phyloP scores from a whole-genome alignment of 805 yeast species.

The Ogataea polymorpha region DNA sequence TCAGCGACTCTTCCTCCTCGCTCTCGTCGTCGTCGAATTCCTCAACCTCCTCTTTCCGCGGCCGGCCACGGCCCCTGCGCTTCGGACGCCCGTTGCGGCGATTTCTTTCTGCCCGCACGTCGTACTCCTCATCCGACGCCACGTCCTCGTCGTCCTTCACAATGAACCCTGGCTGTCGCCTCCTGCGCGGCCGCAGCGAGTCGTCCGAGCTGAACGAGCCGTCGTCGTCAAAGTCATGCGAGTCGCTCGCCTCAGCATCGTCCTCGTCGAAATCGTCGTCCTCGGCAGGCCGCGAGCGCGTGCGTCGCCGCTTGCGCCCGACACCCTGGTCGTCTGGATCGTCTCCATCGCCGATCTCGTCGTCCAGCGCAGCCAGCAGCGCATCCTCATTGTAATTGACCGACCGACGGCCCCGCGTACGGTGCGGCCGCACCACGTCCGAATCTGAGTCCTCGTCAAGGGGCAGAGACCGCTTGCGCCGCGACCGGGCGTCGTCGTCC shows the following conservation, averaged over 20 bases:
- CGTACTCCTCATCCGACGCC: constrained; percentile 22
- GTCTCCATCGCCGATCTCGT: constrained; percentile 23
- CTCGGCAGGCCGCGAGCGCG: constrained; percentile 23
- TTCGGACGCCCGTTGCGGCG: constrained; percentile 8
- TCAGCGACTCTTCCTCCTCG: constrained; percentile 26
- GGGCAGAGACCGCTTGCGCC: constrained; percentile 1
- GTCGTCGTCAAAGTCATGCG: constrained; percentile 23
- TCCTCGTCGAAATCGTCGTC: constrained; percentile 24
- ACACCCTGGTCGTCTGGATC: constrained; percentile 19
- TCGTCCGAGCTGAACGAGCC: constrained; percentile 19
- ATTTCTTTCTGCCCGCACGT: constrained; percentile 1
- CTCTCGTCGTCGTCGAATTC: constrained; percentile 10
- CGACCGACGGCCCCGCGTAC: constrained; percentile 30
- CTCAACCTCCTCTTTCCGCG: constrained; percentile 12
- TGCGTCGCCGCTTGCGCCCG: constrained; percentile 12
- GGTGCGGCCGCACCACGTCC: constrained; percentile 19
- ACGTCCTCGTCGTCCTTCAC: constrained; percentile 28
- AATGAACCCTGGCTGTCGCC: constrained; percentile 22
- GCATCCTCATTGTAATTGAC: constrained; percentile 36
- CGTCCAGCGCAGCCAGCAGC: constrained; percentile 24
- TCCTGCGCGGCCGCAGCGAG: constrained; percentile 21
- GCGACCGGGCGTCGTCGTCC: constrained; percentile 1
- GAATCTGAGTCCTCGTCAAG: constrained; percentile 4
- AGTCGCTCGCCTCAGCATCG: constrained; percentile 16
- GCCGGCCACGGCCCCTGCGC: constrained; percentile 11